Evolutionary conservation across 495 filamentous ascomycete genomes (phyloP).

Genomic region (Penicillium macrosclerotiorum): DNA sequence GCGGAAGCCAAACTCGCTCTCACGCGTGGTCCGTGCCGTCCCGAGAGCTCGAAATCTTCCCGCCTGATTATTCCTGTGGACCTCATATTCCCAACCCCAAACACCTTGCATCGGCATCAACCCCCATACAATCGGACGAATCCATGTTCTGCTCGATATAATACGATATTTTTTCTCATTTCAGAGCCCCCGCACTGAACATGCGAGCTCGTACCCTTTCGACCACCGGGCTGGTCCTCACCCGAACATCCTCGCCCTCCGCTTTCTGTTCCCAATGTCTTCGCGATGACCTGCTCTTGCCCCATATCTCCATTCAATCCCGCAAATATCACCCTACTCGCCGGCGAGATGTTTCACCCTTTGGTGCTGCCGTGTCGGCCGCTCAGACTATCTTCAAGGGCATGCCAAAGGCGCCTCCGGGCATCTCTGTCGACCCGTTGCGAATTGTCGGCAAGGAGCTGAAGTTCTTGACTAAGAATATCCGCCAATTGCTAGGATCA

Average conservation of each 20-base stretch:
- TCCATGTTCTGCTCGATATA: conserved; percentile 11
- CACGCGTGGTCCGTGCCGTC: conserved; percentile 28
- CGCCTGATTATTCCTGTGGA: conserved; percentile 15
- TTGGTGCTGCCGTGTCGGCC: conserved; percentile 70
- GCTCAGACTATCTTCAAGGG: conserved; percentile 78
- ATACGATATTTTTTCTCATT: not conserved
- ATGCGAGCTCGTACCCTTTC: conserved; percentile 45
- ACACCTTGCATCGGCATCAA: not conserved
- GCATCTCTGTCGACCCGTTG: conserved; percentile 69
- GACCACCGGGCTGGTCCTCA: conserved; percentile 40
- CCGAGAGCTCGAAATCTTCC: conserved; percentile 35
- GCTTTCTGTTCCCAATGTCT: conserved; percentile 49
- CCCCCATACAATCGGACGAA: not conserved
- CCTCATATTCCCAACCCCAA: conserved; percentile 6
- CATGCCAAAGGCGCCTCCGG: conserved; percentile 54
- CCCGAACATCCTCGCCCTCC: conserved; percentile 32
- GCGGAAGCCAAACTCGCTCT: not conserved
- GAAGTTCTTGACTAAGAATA: conserved; percentile 89
- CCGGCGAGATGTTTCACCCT: conserved; percentile 50
- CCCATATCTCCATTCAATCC: conserved; percentile 28
- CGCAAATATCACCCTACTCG: conserved; percentile 45
- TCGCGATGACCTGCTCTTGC: conserved; percentile 36
- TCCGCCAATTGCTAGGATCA: conserved; percentile 81
- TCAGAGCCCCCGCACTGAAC: conserved; percentile 19
- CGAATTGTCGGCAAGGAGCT: conserved; percentile 89